Base-by-base conservation (phyloP, 139 green algal genomes). In the Micractinium sp. region DNA sequence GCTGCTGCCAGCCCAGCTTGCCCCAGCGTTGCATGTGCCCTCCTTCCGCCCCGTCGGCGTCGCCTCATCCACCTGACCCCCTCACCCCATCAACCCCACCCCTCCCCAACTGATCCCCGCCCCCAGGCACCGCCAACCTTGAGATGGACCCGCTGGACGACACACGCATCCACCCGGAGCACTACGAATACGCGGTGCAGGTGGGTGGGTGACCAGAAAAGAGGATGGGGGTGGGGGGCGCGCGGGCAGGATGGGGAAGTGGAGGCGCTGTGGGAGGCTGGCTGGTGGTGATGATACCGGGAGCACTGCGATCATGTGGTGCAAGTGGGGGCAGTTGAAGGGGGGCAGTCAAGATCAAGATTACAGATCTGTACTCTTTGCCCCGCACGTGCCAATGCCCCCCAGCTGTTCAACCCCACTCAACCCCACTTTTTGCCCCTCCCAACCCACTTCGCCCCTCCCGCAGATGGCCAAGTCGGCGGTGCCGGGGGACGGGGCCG, bases 61-160 rank as follows among this genome's bases (percentile, higher is more conserved):
- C n/a, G n/a, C 47, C 35, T 79, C 35, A 22, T 38, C 25, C 3
- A 41, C 76, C 16, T 36, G 31, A 18, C 22, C 35, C 35, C 19
- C 35, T n/a, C 35, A 35, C 61, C 19, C 35, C n/a, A 19, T n/a
- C 35, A 15, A 3, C 76, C 76, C 76, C 76, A 31, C 18, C 73
- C n/a, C 73, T 3, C 16, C n/a, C 73, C 73, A 78, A 15, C 73
- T 38, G 35, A 29, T 13, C 5, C 27, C 2, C 39, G 1, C 80
- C 31, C 27, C 88, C 93, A 90, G 86, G 77, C 31, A 87, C 96
- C 87, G 88, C 92, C 71, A 96, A 96, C 90, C n/a, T 94, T 61
- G 94, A 96, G 73, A 60, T 93, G 56, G 60, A 97, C 82, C 90
- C 93, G 19, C 90, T 99, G 84, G 97, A 99, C 87, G 93, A 96